A percentile compares a stretch with the other conserved stretches of the same genome.
Conservation (phyloP, 2,329 filamentous ascomycete species). For the Seiridium cupressi region DNA sequence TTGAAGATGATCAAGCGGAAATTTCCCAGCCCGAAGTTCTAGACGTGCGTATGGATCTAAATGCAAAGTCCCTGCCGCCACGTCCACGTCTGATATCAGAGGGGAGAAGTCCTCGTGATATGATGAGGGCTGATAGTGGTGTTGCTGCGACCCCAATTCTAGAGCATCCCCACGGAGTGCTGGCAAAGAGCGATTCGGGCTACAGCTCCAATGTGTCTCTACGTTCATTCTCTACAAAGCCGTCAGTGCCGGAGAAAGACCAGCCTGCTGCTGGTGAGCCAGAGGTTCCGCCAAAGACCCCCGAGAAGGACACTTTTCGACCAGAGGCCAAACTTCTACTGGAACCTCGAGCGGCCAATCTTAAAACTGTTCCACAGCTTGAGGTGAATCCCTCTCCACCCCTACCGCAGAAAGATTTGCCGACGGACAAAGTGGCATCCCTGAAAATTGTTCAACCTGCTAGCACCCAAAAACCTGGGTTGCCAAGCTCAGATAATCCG, state of each 20-base stretch:
- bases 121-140: constrained; percentile 47
- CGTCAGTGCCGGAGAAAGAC: constrained; percentile 23
- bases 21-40: constrained; percentile 20
- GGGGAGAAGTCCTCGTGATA: constrained; percentile 18
- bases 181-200: constrained; percentile 60
- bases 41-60: constrained; percentile 34
- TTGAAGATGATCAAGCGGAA: constrained; percentile 37
- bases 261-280: constrained; percentile 10
- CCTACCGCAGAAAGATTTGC: constrained; percentile 32
- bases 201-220: constrained; percentile 61
- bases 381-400: constrained; percentile 23
- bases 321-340: background rate
- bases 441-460: background rate
- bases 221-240: constrained; percentile 44
- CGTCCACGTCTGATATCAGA: constrained; percentile 15
- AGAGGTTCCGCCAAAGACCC: constrained; percentile 1
- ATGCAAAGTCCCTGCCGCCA: constrained; percentile 35
- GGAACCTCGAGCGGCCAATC: background rate
- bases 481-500: background rate
- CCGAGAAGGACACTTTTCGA: background rate
- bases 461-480: background rate
- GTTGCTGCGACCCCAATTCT: constrained; percentile 45
- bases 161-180: constrained; percentile 38
- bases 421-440: background rate
- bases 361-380: too few relatives aligned